phyloP scores from a whole-genome alignment of 305 asterid genomes.

The Fraxinus ornus region DNA sequence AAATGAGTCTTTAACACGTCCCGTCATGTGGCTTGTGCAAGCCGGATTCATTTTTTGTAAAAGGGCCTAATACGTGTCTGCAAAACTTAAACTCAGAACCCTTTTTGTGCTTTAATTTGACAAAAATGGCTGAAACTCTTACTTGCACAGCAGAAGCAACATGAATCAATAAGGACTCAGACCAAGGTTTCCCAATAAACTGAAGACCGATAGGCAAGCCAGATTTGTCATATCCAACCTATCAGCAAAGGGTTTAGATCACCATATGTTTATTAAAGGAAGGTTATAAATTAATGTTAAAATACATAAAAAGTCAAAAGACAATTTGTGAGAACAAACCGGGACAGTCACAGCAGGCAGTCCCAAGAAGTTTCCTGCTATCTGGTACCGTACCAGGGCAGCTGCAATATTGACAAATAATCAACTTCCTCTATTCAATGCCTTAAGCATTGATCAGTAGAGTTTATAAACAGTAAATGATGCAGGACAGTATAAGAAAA shows the following conservation, averaged over 20 bases:
- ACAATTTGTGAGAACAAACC: slow-evolving; percentile 36
- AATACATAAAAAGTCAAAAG: background rate
- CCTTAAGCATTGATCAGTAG: background rate
- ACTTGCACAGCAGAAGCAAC: slow-evolving; percentile 75
- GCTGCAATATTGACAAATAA: slow-evolving; percentile 39
- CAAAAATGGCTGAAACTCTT: slow-evolving; percentile 2
- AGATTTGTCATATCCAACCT: slow-evolving; percentile 76
- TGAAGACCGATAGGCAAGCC: slow-evolving; percentile 91
- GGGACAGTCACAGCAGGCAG: slow-evolving; percentile 90
- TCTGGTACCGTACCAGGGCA: slow-evolving; percentile 76
- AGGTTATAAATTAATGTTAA: background rate
- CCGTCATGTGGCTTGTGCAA: background rate
- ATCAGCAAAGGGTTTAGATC: background rate
- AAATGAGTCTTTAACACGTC: background rate
- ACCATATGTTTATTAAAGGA: background rate
- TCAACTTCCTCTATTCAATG: background rate
- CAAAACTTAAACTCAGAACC: background rate
- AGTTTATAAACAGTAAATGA: background rate
- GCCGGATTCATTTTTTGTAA: background rate
- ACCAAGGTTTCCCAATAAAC: slow-evolving; percentile 90
- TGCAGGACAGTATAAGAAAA: background rate
- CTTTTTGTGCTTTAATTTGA: background rate
- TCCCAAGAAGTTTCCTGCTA: slow-evolving; percentile 93
- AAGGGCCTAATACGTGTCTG: background rate
- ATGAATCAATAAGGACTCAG: slow-evolving; percentile 66